Evolutionary conservation across 2,329 filamentous ascomycete species (phyloP), one percentile per base, ranked within the genome.

Genomic region (Ceratocystiopsis brevicomis): DNA sequence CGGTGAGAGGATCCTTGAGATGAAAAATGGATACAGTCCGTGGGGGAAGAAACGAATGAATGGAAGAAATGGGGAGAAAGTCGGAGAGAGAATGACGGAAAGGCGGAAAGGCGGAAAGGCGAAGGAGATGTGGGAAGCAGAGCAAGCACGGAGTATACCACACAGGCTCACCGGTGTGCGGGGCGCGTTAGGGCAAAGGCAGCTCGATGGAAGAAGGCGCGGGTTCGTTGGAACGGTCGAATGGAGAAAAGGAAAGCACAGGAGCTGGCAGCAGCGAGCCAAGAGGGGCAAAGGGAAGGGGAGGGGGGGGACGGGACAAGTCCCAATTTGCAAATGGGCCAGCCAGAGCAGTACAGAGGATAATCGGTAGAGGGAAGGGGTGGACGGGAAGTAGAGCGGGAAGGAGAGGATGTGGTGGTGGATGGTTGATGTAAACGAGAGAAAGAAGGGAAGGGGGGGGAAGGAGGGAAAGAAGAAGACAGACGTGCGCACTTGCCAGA

Each of bases 11-110:
- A 30, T 11, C 25, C 25, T 30, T 30, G 5, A 30, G 25, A 10
- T 30, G 25, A 30, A 30, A 30, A 30, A 30, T 30, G 25, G 25
- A 30, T 30, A 30, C 25, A 30, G 8, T 11, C 10, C 25, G 25
- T 30, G 25, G 38, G 41, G 36, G 44, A 43, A 39, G 46, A 44
- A 45, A 3, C 11, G 15, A 14, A 34, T 34, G 16, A 30, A 21
- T 14, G 19, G 36, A 32, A 40, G 45, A 33, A n/a, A 38, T 30
- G 37, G 39, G 30, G 34, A 39, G 25, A 32, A 14, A 35, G 16
- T 8, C 21, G 35, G n/a, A 33, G 19, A 38, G n/a, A 42, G 36
- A 34, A 15, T 3, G 15, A 18, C 32, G 32, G 11, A 38, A 33
- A 16, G 39, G 13, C 16, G 39, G n/a, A 8, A n/a, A n/a, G n/a